These are phyloP conservation scores for Clonostachys rhizophaga DNA, from an alignment of 2,329 filamentous ascomycete species.

Conservation along the genomic window DNA sequence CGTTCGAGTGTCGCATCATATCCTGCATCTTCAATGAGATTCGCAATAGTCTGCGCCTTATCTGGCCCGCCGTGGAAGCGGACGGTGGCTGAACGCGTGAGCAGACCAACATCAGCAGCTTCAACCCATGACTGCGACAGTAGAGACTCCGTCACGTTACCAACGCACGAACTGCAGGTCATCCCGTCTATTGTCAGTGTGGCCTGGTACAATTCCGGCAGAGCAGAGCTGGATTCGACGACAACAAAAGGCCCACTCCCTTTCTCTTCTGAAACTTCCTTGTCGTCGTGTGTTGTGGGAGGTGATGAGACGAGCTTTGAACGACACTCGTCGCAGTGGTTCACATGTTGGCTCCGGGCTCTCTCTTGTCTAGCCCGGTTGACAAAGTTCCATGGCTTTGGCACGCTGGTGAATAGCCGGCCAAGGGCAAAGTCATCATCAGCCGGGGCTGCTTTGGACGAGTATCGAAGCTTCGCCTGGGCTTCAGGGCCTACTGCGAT, in stretches of 20 bases:
- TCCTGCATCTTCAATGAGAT: neutral
- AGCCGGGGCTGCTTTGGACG: neutral
- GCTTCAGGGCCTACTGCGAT: constrained; percentile 16
- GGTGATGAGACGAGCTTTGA: neutral
- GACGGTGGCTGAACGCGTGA: constrained; percentile 4
- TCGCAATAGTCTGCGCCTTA: neutral
- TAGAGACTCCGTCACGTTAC: constrained; percentile 19
- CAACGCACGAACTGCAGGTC: constrained; percentile 7
- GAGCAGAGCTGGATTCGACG: neutral
- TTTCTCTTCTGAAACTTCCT: neutral
- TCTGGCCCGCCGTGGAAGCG: neutral
- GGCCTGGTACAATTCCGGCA: neutral
- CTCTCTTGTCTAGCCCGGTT: neutral
- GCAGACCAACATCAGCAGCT: constrained; percentile 38
- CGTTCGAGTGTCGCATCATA: neutral
- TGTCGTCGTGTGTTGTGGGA: neutral
- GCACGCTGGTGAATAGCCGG: neutral
- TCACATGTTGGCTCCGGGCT: neutral
- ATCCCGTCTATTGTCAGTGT: constrained; percentile 4
- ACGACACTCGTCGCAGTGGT: neutral
- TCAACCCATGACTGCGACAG: constrained; percentile 34
- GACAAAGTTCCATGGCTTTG: neutral
- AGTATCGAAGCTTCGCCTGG: neutral
- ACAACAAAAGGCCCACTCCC: neutral
- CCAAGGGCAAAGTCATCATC: constrained; percentile 1